A percentile compares a stretch with the other conserved stretches of the same genome.
phyloP scores from a whole-genome alignment of 176 grass and related monocot genomes.

The Oryza meyeriana region DNA sequence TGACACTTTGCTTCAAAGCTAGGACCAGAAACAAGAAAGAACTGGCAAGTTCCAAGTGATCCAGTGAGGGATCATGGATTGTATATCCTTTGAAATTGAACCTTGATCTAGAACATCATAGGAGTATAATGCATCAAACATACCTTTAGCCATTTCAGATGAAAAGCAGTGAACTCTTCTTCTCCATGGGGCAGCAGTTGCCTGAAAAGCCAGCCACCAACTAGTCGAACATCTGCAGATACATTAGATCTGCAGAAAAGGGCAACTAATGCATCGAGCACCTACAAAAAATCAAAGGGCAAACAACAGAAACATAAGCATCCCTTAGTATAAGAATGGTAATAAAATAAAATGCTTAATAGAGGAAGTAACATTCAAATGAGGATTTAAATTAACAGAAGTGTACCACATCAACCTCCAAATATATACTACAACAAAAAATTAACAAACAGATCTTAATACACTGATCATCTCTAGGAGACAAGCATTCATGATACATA shows the following conservation, averaged over 20 bases:
- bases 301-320: constrained; percentile 18
- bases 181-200: constrained; percentile 89
- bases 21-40: constrained; percentile 7
- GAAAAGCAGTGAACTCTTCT: constrained; percentile 77
- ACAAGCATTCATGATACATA: background rate
- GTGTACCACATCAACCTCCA: constrained; percentile 5
- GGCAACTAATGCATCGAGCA: constrained; percentile 78
- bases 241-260: constrained; percentile 89
- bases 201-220: constrained; percentile 95
- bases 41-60: background rate
- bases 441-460: background rate
- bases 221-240: constrained; percentile 76
- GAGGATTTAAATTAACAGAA: background rate
- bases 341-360: constrained; percentile 4
- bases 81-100: background rate
- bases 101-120: background rate
- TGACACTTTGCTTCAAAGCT: background rate
- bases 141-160: constrained; percentile 74
- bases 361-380: background rate
- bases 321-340: background rate
- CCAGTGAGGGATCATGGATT: background rate
- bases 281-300: constrained; percentile 59
- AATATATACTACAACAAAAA: background rate
- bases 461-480: constrained; percentile 18
- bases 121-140: background rate